Base-by-base conservation (phyloP, 306 rosid genomes). In the Fagus sylvatica region DNA sequence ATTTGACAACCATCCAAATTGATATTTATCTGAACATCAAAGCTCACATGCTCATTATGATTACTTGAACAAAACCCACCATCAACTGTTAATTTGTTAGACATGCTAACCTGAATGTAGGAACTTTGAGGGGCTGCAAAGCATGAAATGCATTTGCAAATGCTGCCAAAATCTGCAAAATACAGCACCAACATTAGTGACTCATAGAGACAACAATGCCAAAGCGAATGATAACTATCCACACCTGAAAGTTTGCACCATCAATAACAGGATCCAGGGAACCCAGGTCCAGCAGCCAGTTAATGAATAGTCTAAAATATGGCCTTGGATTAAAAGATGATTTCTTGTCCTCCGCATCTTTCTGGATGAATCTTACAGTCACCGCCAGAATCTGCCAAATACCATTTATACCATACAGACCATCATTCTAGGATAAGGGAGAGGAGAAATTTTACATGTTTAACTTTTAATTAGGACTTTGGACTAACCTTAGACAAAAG, bases 241-340 rank as follows among this genome's bases (percentile, higher is more conserved):
- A 73, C 42, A 96, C 99, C 99, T 91, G 98, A 76, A 90, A 86
- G 86, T 90, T 96, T 79, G 98, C 93, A 84, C 97, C 98, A 76
- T 93, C 98, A 62, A 81, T 74, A 79, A 90, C 87, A 22, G 98
- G 93, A 62, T 96, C 99, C 79, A 91, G 84, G 53, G 96, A 88
- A 55, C 98, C 94, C 76, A 96, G 96, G 84, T 96, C 99, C 65
- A 84, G 85, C 78, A 96, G 90, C 98, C 97, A 93, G 74, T 90
- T 89, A 71, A 96, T 86, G 72, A 93, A 90, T 90, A 96, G 85
- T 91, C 99, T 93, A 79, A 93, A 96, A 81, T 84, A 93, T 13
- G 98, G 99, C 71, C 99, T 88, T 41, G 94, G 90, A 82, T 91
- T 96, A 78, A 93, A 93, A 22, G 92, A 85, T 13, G 85, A 76